Conservation (phyloP, 2,329 filamentous ascomycete species). For the Alternaria longipes region DNA sequence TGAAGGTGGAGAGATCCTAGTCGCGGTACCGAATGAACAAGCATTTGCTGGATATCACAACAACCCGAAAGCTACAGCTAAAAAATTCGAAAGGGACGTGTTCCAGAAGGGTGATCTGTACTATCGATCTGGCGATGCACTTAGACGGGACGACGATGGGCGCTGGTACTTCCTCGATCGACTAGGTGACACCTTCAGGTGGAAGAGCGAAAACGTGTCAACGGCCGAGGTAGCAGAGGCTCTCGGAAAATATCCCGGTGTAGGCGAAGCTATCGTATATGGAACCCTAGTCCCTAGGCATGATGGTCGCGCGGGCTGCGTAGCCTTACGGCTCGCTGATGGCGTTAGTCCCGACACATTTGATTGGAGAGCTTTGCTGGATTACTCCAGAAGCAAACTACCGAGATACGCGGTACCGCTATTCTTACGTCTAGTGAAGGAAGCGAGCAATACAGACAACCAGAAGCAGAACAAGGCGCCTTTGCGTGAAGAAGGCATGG, state of each 20-base stretch:
- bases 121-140: conserved; percentile 57
- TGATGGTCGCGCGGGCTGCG: conserved; percentile 63
- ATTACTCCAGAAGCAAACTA: conserved; percentile 50
- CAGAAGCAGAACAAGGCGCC: conserved; percentile 82
- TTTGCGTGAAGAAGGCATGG: conserved; percentile 71
- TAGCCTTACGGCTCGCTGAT: conserved; percentile 65
- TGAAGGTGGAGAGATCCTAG: conserved; percentile 76
- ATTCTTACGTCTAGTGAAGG: conserved; percentile 70
- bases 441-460: conserved; percentile 71
- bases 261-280: conserved; percentile 58
- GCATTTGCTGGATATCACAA: conserved; percentile 71
- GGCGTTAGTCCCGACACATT: conserved; percentile 33
- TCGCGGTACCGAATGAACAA: conserved; percentile 61
- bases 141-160: conserved; percentile 54
- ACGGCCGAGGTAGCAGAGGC: conserved; percentile 58
- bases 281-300: conserved; percentile 56
- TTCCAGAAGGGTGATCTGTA: conserved; percentile 57
- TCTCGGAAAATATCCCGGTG: conserved; percentile 52
- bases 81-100: conserved; percentile 58
- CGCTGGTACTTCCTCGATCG: conserved; percentile 59
- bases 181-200: conserved; percentile 59
- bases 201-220: conserved; percentile 59
- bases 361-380: conserved; percentile 37
- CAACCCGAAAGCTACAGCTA: conserved; percentile 70
- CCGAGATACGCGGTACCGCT: conserved; percentile 78